A percentile compares a stretch with the other conserved stretches of the same genome.
Conservation (phyloP, 1,284 basidiomycete genomes). For the Flammula alnicola region DNA sequence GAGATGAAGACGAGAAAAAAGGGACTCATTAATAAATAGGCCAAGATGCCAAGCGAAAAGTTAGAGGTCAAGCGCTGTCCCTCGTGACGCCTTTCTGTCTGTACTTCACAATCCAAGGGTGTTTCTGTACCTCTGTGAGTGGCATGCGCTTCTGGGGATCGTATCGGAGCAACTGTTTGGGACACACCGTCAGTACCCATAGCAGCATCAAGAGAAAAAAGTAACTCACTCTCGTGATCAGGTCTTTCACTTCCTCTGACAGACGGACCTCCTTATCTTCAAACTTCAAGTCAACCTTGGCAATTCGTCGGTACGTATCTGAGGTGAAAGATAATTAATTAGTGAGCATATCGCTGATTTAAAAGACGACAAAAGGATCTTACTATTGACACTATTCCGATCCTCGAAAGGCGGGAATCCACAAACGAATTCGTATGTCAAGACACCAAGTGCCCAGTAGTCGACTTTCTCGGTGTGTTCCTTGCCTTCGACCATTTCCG, state of each 20-base stretch:
- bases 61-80: slow-evolving; percentile 17
- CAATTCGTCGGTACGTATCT: slow-evolving; percentile 90
- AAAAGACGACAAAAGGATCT: slow-evolving; percentile 24
- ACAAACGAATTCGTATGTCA: slow-evolving; percentile 94
- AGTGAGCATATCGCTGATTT: background rate
- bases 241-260: slow-evolving; percentile 44
- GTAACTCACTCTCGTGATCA: slow-evolving; percentile 44
- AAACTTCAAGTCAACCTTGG: slow-evolving; percentile 82
- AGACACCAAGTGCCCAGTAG: slow-evolving; percentile 95
- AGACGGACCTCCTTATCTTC: slow-evolving; percentile 41
- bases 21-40: too few species aligned
- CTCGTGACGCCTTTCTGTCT: slow-evolving; percentile 20
- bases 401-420: slow-evolving; percentile 97
- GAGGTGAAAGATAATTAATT: background rate
- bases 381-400: slow-evolving; percentile 75
- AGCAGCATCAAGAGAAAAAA: background rate
- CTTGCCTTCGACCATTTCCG: slow-evolving; percentile 96
- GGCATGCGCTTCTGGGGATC: slow-evolving; percentile 86
- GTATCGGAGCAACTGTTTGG: slow-evolving; percentile 79
- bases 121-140: slow-evolving; percentile 79
- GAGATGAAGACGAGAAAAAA: too few species aligned
- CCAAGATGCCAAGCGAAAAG: too few species aligned
- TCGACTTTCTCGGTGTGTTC: slow-evolving; percentile 92
- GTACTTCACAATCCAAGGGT: slow-evolving; percentile 94
- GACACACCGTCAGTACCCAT: slow-evolving; percentile 2